These are phyloP conservation scores for Metschnikowia gruessii DNA, from an alignment of 805 yeast species.

Conservation along the genomic window DNA sequence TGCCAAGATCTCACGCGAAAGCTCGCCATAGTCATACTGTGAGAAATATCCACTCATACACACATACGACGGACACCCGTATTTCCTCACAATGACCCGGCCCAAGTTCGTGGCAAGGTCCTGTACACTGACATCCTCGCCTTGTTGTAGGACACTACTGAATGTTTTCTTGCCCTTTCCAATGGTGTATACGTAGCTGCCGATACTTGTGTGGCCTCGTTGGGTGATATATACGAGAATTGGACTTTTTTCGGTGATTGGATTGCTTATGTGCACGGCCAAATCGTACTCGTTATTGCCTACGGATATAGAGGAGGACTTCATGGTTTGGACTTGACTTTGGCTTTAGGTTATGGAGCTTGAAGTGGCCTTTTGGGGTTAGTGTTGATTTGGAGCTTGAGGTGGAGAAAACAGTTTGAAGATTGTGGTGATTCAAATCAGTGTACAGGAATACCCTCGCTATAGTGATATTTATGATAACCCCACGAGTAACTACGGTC, in stretches of 20 bases:
- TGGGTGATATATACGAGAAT: slow-evolving; percentile 32
- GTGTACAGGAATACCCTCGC: no score
- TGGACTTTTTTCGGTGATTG: slow-evolving; percentile 21
- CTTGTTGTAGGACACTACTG: slow-evolving; percentile 44
- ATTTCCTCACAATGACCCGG: slow-evolving; percentile 38
- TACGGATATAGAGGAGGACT: slow-evolving; percentile 10
- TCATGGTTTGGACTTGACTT: slow-evolving; percentile 10
- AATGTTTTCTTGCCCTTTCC: slow-evolving; percentile 28
- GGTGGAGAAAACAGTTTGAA: no score
- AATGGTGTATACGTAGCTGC: slow-evolving; percentile 45
- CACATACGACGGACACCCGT: slow-evolving; percentile 43
- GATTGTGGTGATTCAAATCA: no score
- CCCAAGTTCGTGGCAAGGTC: slow-evolving; percentile 46
- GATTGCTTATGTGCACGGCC: slow-evolving; percentile 10
- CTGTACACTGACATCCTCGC: slow-evolving; percentile 37
- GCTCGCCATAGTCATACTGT: slow-evolving; percentile 14
- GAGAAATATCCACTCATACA: slow-evolving; percentile 41
- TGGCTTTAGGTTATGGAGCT: no score
- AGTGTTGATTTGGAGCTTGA: no score
- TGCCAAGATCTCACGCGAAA: slow-evolving; percentile 13
- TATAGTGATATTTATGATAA: no score
- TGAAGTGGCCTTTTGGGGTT: no score
- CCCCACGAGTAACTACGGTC: no score
- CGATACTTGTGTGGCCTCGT: slow-evolving; percentile 29
- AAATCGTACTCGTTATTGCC: slow-evolving; percentile 17